Conservation (phyloP, 371 early-diverging fungal genomes). For the Syncephalastrum racemosum region DNA sequence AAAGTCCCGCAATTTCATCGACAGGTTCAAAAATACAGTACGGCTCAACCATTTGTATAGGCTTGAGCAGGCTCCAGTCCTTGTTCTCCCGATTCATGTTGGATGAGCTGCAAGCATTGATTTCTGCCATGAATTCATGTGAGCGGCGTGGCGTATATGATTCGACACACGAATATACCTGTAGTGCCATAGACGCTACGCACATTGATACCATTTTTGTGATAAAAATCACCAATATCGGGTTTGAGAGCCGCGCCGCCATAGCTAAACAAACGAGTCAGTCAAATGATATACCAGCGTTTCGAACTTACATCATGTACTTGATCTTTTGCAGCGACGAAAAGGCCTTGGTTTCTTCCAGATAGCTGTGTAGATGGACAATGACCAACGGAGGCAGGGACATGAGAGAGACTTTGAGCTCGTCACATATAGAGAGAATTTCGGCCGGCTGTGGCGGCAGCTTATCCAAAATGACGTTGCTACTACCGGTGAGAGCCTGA, state of each 20-base stretch:
- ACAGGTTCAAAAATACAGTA: constrained; percentile 12
- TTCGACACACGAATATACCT: constrained; percentile 5
- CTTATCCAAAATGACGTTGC: constrained; percentile 4
- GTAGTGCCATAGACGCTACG: constrained; percentile 17
- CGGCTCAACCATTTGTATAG: neutral
- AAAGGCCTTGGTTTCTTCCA: constrained; percentile 6
- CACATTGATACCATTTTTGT: constrained; percentile 8
- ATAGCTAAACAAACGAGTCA: neutral
- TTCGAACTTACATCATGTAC: neutral
- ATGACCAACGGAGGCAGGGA: constrained; percentile 8
- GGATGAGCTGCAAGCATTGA: neutral
- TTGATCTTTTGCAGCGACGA: neutral
- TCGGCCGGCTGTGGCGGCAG: constrained; percentile 9
- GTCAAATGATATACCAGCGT: too few species aligned
- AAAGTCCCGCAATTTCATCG: neutral
- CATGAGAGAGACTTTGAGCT: constrained; percentile 1
- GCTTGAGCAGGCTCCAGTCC: constrained; percentile 8
- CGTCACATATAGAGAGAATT: neutral
- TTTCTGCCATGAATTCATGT: constrained; percentile 2
- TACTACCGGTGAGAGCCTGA: constrained; percentile 4
- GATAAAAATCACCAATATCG: constrained; percentile 7
- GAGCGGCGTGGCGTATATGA: too few species aligned
- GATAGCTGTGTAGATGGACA: constrained; percentile 9
- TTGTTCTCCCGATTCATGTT: neutral
- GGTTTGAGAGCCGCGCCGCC: constrained; percentile 14